Percentiles rank a stretch among this genome's conserved stretches.
phyloP scores from a whole-genome alignment of 1,284 basidiomycete species.

The Cutaneotrichosporon sp. region DNA sequence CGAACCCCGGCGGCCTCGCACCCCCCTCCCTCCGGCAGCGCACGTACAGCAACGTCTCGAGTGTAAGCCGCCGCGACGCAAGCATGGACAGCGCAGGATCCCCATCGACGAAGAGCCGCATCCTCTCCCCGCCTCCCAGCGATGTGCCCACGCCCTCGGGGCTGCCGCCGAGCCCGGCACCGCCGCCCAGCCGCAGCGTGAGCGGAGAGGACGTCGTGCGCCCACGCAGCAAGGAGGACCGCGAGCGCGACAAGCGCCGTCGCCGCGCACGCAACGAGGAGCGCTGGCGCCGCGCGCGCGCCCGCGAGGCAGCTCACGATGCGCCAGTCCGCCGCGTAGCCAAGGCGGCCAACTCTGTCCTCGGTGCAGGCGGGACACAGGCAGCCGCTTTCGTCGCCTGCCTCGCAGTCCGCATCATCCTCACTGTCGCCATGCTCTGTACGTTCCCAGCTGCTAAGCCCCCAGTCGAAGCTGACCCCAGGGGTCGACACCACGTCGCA shows the following conservation, averaged over 20 bases:
- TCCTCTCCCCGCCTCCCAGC: background rate
- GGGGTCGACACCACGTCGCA: conserved; percentile 2
- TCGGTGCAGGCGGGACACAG: conserved; percentile 12
- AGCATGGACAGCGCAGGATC: background rate
- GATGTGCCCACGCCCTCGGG: conserved; percentile 1
- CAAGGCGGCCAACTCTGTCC: conserved; percentile 8
- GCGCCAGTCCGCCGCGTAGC: conserved; percentile 23
- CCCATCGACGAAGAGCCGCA: background rate
- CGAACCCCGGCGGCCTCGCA: background rate
- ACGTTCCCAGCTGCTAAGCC: conserved; percentile 8
- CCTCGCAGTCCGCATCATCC: conserved; percentile 15
- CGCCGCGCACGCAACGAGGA: conserved; percentile 22
- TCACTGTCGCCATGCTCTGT: conserved; percentile 19
- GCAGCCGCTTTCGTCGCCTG: conserved; percentile 1
- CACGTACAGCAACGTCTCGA: conserved; percentile 10
- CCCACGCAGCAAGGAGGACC: background rate
- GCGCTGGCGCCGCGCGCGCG: conserved; percentile 24
- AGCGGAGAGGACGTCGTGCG: conserved; percentile 1
- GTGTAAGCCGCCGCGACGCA: conserved; percentile 3
- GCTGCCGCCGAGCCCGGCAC: background rate
- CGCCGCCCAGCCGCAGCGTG: background rate
- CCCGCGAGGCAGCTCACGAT: conserved; percentile 27
- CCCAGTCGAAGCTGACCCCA: background rate
- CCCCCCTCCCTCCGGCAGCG: background rate
- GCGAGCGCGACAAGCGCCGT: conserved; percentile 17